Percentiles rank a stretch among this genome's conserved stretches.
phyloP scores from a whole-genome alignment of 768 basidiomycete species.

The Pleurotus djamor region DNA sequence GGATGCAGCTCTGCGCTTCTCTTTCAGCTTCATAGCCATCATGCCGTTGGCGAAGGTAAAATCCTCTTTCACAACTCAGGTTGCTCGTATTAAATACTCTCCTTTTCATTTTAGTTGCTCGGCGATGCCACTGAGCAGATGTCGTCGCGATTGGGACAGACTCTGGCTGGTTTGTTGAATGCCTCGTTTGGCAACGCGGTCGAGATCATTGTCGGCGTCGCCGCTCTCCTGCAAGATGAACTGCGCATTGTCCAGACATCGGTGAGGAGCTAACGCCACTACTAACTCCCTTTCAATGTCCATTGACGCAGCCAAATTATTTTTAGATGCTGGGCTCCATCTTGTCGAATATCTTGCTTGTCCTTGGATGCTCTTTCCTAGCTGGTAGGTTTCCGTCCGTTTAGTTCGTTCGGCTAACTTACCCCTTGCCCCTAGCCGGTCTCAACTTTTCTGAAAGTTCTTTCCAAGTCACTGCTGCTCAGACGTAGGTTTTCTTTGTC shows the following conservation, averaged over 20 bases:
- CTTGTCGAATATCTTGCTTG: constrained; percentile 85
- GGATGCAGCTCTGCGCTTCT: constrained; percentile 76
- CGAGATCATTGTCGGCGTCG: constrained; percentile 88
- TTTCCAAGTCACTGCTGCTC: constrained; percentile 85
- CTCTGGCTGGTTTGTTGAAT: constrained; percentile 83
- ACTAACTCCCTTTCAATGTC: neutral
- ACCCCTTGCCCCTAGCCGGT: constrained; percentile 47
- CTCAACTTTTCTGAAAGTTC: constrained; percentile 59
- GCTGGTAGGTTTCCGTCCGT: constrained; percentile 46
- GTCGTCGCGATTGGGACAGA: constrained; percentile 77
- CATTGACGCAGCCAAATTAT: neutral
- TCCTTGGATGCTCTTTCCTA: constrained; percentile 89
- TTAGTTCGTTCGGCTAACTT: neutral
- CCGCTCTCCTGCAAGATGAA: constrained; percentile 78
- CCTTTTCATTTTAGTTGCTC: constrained; percentile 46
- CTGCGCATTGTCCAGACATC: constrained; percentile 92
- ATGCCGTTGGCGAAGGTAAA: constrained; percentile 82
- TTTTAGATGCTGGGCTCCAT: constrained; percentile 88
- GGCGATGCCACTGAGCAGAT: constrained; percentile 84
- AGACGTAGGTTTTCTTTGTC: constrained; percentile 57
- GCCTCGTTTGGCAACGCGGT: constrained; percentile 84
- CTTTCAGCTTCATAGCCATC: constrained; percentile 79
- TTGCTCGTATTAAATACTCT: no score
- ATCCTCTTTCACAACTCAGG: no score
- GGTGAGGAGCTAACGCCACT: constrained; percentile 31